Evolutionary conservation across 1,139 yeast species (phyloP), one percentile per base, ranked within the genome.

Genomic region (Zygoascus hellenicus): DNA sequence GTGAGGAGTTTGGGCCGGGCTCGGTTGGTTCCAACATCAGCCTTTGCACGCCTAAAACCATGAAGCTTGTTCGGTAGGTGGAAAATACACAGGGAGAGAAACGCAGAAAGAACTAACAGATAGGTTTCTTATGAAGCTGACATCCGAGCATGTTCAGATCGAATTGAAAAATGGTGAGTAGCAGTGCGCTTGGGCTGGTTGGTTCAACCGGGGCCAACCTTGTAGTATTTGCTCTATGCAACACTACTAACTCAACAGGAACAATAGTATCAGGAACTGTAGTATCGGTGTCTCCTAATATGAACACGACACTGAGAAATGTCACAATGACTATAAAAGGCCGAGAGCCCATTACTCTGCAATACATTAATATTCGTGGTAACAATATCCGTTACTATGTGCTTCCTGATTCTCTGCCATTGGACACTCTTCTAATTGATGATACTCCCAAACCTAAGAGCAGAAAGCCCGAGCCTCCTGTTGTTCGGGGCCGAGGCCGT

Each of bases 301-400:
- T 92, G 98, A 92, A 92, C 67, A 81, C 94, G 39, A 81, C 90
- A 5, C 67, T 92, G 56, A 83, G 86, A 57, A 86, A 84, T 55
- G 94, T 88, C 48, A 86, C 83, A 61, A 79, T 83, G 78, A 80
- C 84, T 28, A 77, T 80, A 51, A 80, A 75, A 52, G 78, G 81
- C 60, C 79, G 87, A 51, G 90, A 83, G 48, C 88, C 96, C 1
- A 77, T 81, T 45, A 65, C 77, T 10, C 70, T 90, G 54, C 95
- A 87, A 57, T 87, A 77, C 61, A 83, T 92, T 61, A 89, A 86
- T 57, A 77, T 92, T 31, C 76, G 98, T 58, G 98, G 98, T 1
- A 92, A 83, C 66, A 94, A 87, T 54, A 83, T 92, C 36, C 77
- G 98, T 54, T 84, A 86, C 65, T 83, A 85, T 37, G 71, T 89